Evolutionary conservation across 208 protist genomes (phyloP), one percentile per base, ranked within the genome.

Genomic region (Acanthamoeba polyphaga): DNA sequence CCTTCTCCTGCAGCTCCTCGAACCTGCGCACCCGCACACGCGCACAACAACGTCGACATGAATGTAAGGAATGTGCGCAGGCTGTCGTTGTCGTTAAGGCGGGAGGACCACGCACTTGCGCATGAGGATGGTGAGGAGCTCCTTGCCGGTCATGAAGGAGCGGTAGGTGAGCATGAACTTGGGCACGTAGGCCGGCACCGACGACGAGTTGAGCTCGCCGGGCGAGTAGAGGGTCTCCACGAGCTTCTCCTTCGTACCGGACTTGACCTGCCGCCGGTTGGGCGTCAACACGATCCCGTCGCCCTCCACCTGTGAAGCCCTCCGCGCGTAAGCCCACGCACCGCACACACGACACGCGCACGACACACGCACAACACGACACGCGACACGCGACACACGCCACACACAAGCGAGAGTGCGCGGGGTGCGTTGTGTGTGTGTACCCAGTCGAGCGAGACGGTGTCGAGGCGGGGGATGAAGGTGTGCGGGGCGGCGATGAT

Each of bases 141-240:
- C 85, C 17, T 34, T n/a, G 51, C 24, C 53, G n/a, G 85, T 92
- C 85, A 92, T 72, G 34, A 92, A 92, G n/a, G 85, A 60, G 19
- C 85, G 46, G 29, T 92, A 92, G 15, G 85, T 92, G 22, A 92
- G 58, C 55, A 92, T 72, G 34, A 92, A 92, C 85, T 92, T 92
- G 58, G 85, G 85, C 8, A 70, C 85, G 58, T 92, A 92, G 27
- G 53, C 60, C n/a, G 46, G 85, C n/a, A 92, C 85, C 24, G 85
- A 92, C 9, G 85, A 92, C 19, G 46, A 92, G 43, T 72, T 60
- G 85, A 92, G 85, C 78, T 87, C 78, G 15, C 78, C 78, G 24
- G 78, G 78, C 17, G 38, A 60, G 78, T 60, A 87, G 17, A 87
- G 78, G 9, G 78, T 87, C 22, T 60, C 85, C 55, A 92, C 85